Conservation (phyloP, 2,329 filamentous ascomycete species). For the Trichoderma afroharzianum region DNA sequence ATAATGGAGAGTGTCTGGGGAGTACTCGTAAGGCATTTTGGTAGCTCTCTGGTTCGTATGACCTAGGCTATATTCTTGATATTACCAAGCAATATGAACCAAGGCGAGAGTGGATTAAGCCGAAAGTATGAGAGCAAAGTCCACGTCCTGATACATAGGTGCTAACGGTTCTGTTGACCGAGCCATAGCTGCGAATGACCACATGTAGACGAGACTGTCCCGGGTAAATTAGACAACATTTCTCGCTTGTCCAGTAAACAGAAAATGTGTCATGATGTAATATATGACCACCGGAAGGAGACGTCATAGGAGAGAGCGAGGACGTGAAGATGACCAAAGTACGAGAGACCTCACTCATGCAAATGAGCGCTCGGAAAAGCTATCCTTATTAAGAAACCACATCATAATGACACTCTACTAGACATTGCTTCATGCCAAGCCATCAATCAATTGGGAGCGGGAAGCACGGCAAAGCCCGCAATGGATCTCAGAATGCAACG, state of each 20-base stretch:
- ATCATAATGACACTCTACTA: not conserved
- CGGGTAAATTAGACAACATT: not conserved
- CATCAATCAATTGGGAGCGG: not conserved
- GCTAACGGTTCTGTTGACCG: not conserved
- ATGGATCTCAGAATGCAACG: not conserved
- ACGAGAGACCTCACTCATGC: not conserved
- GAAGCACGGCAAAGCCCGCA: not conserved
- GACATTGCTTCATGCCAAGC: not conserved
- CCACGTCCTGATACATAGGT: not conserved
- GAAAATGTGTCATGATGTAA: not conserved
- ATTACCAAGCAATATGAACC: not conserved
- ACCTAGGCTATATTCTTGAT: not conserved
- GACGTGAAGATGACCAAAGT: not conserved
- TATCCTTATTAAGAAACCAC: not conserved
- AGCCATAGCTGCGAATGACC: not conserved
- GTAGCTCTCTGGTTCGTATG: not conserved
- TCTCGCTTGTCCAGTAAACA: not conserved
- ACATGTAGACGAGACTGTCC: not conserved
- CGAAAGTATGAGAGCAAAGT: rapidly evolving
- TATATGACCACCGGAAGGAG: not conserved
- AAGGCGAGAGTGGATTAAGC: not conserved
- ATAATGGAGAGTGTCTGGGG: not conserved
- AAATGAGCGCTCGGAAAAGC: not conserved
- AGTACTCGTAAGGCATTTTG: no score
- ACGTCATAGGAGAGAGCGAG: not conserved